Percentiles rank a stretch among this genome's conserved stretches.
Conservation (phyloP, 139 green algal species). For the Micractinium sp. region DNA sequence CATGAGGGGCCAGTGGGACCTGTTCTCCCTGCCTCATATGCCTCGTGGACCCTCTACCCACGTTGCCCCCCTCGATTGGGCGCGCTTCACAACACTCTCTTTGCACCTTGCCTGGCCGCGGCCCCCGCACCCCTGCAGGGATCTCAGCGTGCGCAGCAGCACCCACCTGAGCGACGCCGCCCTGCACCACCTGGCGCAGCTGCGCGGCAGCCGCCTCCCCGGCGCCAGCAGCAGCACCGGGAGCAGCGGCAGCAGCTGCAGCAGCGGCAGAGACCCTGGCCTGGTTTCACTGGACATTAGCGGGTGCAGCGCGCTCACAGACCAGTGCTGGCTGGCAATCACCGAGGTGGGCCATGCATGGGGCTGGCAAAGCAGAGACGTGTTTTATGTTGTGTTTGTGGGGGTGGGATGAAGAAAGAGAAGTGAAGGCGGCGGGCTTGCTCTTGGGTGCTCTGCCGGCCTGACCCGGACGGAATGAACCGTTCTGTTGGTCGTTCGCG, state of each 20-base stretch:
- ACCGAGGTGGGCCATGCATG: neutral
- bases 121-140: neutral
- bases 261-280: neutral
- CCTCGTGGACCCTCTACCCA: too few relatives aligned
- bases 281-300: conserved; percentile 16
- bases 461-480: too few relatives aligned
- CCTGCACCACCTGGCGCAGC: neutral
- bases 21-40: neutral
- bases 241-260: neutral
- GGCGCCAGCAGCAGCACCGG: neutral
- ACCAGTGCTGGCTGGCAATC: conserved; percentile 23
- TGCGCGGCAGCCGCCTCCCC: neutral
- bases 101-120: neutral
- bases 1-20: neutral
- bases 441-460: too few relatives aligned
- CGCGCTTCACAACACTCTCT: neutral
- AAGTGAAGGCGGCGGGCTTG: neutral
- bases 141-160: conserved; percentile 18
- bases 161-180: neutral
- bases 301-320: conserved; percentile 1
- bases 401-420: neutral
- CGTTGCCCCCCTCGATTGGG: too few relatives aligned
- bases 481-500: too few relatives aligned
- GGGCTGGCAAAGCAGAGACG: neutral
- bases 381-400: neutral